A percentile compares a stretch with the other conserved stretches of the same genome.
These are phyloP conservation scores for Xerocomus potaroensis DNA, from an alignment of 768 basidiomycete species.

Conservation along the genomic window DNA sequence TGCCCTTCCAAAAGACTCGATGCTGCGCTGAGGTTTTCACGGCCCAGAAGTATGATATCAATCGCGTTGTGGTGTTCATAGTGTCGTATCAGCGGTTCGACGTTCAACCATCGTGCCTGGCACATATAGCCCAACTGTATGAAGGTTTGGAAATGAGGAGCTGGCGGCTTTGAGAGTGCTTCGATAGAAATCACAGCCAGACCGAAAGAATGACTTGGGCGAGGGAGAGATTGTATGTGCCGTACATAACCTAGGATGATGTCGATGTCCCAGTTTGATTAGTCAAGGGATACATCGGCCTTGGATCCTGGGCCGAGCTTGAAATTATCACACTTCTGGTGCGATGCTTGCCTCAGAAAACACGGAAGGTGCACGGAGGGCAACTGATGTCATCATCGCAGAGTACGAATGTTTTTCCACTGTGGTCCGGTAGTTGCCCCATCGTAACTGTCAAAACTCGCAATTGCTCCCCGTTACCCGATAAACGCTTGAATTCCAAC, in stretches of 20 bases:
- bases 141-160: slow-evolving; percentile 11
- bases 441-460: background rate
- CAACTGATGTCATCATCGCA: too few species aligned
- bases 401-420: background rate
- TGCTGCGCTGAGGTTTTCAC: background rate
- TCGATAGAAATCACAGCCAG: background rate
- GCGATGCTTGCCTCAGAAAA: slow-evolving; percentile 4
- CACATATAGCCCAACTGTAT: background rate
- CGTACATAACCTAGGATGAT: slow-evolving; percentile 6
- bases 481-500: background rate
- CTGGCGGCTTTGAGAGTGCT: slow-evolving; percentile 1
- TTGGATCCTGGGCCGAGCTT: slow-evolving; percentile 12
- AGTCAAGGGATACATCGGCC: background rate
- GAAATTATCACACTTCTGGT: slow-evolving; percentile 9
- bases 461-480: background rate
- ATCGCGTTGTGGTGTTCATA: slow-evolving; percentile 1
- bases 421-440: background rate
- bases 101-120: background rate
- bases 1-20: background rate
- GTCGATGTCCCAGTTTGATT: slow-evolving; percentile 6
- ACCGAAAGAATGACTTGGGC: background rate
- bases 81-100: slow-evolving; percentile 10
- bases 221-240: slow-evolving; percentile 6
- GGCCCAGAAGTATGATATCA: background rate
- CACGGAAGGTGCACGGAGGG: background rate